These are phyloP conservation scores for Parvularia atlantis DNA, from an alignment of 78 protist species.

Conservation along the genomic window DNA sequence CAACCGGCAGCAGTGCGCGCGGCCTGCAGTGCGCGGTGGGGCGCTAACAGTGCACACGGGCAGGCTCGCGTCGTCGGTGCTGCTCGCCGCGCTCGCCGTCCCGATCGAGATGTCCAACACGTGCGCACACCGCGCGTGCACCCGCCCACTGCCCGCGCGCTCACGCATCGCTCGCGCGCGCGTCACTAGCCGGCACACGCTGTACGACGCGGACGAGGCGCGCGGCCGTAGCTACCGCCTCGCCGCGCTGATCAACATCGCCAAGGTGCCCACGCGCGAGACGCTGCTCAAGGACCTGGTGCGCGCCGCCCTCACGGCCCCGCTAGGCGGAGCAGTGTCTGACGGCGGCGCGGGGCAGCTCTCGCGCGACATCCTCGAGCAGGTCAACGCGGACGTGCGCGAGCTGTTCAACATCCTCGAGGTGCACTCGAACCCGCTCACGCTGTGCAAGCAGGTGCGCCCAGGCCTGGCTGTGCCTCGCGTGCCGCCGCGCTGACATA, in stretches of 20 bases:
- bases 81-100: conserved; percentile 1
- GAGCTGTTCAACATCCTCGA: conserved; percentile 11
- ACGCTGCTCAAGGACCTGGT: background rate
- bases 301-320: background rate
- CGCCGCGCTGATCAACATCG: background rate
- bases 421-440: conserved; percentile 18
- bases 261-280: conserved; percentile 3
- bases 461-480: background rate
- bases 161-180: background rate
- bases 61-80: background rate
- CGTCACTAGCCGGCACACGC: background rate
- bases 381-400: background rate
- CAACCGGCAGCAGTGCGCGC: too few species aligned
- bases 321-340: background rate
- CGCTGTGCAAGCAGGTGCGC: background rate
- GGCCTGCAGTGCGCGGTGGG: too few species aligned
- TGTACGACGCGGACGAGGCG: background rate
- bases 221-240: background rate
- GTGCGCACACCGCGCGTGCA: background rate
- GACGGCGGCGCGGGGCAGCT: background rate
- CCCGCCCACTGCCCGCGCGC: background rate
- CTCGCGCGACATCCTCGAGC: background rate
- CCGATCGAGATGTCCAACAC: background rate
- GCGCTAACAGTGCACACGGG: too few species aligned
- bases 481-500: too few species aligned